Conservation (phyloP, 768 basidiomycete species). For the Rhizopogon roseolus region DNA sequence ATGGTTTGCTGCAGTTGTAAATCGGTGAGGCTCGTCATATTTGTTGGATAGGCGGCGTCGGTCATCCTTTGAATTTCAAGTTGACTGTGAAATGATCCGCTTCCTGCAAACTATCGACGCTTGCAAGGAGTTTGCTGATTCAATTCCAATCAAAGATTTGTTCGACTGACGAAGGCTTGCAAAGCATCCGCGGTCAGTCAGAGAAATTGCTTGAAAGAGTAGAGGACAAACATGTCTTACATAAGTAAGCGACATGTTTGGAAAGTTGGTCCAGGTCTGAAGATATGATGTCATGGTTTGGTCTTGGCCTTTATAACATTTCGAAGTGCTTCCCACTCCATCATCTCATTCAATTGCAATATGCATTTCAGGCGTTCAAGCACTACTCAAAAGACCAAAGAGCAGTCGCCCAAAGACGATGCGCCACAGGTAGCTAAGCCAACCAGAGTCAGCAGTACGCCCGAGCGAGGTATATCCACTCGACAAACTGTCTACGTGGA, state of each 20-base stretch:
- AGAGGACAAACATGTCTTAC: too few relatives aligned
- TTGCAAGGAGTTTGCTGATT: not conserved
- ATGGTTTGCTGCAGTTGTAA: conserved; percentile 61
- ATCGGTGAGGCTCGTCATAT: conserved; percentile 49
- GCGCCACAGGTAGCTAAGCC: conserved; percentile 14
- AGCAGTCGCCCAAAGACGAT: not conserved
- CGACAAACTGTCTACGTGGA: not conserved
- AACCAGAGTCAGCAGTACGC: conserved; percentile 20
- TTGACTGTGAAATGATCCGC: too few relatives aligned
- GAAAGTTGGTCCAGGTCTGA: not conserved
- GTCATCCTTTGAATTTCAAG: conserved; percentile 17
- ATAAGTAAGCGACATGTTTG: not conserved
- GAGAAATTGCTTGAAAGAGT: not conserved
- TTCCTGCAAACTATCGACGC: too few relatives aligned
- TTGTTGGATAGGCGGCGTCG: conserved; percentile 25
- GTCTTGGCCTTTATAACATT: too few relatives aligned
- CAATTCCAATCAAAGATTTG: not conserved
- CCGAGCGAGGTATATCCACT: conserved; percentile 34
- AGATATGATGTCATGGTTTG: conserved; percentile 1
- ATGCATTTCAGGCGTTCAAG: too few relatives aligned
- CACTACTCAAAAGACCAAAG: not conserved
- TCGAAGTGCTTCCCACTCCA: too few relatives aligned
- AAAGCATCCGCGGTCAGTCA: not conserved
- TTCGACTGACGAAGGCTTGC: not conserved
- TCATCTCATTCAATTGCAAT: not conserved